Conservation (phyloP, 108 stramenopile species). For the Aureococcus anophagefferens region DNA sequence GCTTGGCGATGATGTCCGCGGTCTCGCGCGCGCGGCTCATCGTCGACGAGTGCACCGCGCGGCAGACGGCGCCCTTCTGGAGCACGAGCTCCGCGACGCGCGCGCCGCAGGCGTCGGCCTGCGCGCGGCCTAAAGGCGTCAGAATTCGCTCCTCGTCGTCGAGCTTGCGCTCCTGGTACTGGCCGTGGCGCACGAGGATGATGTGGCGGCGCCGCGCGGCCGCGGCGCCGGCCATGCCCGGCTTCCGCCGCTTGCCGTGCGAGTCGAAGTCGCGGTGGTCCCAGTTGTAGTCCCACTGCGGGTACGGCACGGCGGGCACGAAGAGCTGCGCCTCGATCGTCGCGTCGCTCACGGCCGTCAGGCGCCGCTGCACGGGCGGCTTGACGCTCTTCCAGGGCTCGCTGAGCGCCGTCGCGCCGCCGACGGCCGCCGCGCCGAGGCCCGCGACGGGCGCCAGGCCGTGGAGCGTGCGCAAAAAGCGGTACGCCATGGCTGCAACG, state of each 20-base stretch:
- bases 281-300: neutral
- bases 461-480: no score
- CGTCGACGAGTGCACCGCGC: constrained; percentile 59
- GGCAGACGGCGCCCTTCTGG: neutral
- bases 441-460: no score
- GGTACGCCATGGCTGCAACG: no score
- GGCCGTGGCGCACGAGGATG: constrained; percentile 15
- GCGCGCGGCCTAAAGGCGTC: constrained; percentile 14
- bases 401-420: no score
- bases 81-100: constrained; percentile 8
- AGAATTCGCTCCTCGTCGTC: constrained; percentile 6
- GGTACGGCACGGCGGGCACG: neutral
- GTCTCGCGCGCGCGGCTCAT: constrained; percentile 14
- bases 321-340: neutral
- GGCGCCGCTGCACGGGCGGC: no score
- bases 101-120: constrained; percentile 7
- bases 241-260: neutral
- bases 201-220: neutral
- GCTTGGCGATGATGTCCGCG: constrained; percentile 14
- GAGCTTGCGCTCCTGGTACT: constrained; percentile 1
- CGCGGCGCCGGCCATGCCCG: neutral
- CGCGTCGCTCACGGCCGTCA: no score
- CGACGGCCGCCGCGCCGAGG: no score
- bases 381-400: no score
- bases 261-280: neutral